These are phyloP conservation scores for Diplodia seriata DNA, from an alignment of 2,329 filamentous ascomycete genomes.

Conservation along the genomic window DNA sequence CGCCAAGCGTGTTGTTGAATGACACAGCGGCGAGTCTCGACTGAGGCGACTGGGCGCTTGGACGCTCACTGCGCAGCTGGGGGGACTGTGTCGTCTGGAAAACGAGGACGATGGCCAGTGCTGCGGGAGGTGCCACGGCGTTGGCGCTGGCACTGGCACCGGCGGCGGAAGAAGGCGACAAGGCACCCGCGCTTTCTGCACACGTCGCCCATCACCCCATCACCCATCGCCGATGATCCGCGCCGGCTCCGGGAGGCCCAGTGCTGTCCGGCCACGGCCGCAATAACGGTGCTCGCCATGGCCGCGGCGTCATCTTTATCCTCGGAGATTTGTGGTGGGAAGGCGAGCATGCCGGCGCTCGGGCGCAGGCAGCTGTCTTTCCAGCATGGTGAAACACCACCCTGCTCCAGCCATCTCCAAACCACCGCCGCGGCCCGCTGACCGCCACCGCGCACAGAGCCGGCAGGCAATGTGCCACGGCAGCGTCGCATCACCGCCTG, in stretches of 20 bases:
- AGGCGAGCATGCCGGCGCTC: conserved; percentile 1
- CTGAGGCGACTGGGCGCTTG: conserved; percentile 16
- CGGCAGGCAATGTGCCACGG: conserved; percentile 22
- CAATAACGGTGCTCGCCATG: conserved; percentile 8
- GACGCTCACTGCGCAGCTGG: conserved; percentile 9
- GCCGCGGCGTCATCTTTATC: not conserved
- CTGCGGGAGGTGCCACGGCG: conserved; percentile 21
- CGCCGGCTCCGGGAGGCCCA: conserved; percentile 2
- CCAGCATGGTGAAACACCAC: conserved; percentile 23
- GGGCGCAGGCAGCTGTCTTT: conserved; percentile 2
- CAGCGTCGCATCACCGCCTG: conserved; percentile 18
- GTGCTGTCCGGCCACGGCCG: not conserved
- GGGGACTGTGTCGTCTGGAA: not conserved
- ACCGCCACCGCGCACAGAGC: conserved; percentile 22
- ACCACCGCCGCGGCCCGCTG: conserved; percentile 15
- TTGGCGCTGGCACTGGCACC: not conserved
- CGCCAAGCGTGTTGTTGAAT: not conserved
- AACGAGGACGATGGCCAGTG: not conserved
- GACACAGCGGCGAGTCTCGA: conserved; percentile 14
- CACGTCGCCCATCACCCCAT: conserved; percentile 6
- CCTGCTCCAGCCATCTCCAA: conserved; percentile 3
- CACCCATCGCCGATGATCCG: not conserved
- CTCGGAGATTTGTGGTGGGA: conserved; percentile 19
- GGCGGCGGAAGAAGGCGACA: not conserved
- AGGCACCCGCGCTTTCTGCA: conserved; percentile 1